Percentiles rank a stretch among this genome's conserved stretches.
Conservation (phyloP, 2,329 filamentous ascomycete species). For the Truncatella angustata region DNA sequence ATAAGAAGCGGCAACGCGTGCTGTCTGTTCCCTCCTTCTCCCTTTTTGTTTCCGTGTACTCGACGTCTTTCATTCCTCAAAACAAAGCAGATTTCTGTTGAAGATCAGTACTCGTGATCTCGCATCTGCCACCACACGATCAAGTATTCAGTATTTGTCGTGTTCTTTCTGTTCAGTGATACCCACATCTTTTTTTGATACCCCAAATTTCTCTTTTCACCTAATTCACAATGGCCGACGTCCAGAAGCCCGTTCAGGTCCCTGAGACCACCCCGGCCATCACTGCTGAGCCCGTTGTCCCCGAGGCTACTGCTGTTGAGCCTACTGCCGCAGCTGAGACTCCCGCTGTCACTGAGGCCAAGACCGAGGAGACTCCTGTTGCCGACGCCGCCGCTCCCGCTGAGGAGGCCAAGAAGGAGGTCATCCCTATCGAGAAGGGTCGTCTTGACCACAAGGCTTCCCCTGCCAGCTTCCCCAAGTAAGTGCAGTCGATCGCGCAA, state of each 20-base stretch:
- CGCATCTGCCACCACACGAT: slow-evolving; percentile 5
- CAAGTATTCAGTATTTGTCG: slow-evolving; percentile 10
- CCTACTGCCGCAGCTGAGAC: slow-evolving; percentile 18
- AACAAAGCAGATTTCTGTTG: slow-evolving; percentile 22
- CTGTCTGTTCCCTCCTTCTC: slow-evolving; percentile 18
- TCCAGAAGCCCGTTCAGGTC: slow-evolving; percentile 67
- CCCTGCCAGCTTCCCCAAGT: slow-evolving; percentile 82
- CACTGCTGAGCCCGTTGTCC: slow-evolving; percentile 33
- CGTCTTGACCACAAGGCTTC: slow-evolving; percentile 86
- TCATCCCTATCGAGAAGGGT: slow-evolving; percentile 77
- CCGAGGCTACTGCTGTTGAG: slow-evolving; percentile 23
- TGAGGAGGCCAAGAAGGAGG: slow-evolving; percentile 46
- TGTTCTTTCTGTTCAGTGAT: slow-evolving; percentile 48
- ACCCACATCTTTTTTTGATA: slow-evolving; percentile 41
- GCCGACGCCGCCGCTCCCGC: slow-evolving; percentile 37
- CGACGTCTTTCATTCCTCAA: slow-evolving; percentile 13
- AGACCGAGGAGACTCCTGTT: slow-evolving; percentile 40
- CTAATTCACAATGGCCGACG: slow-evolving; percentile 66
- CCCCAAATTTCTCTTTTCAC: slow-evolving; percentile 31
- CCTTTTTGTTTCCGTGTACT: slow-evolving; percentile 25
- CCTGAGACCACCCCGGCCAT: slow-evolving; percentile 45
- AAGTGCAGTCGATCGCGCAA: slow-evolving; percentile 41
- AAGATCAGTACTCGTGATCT: no score
- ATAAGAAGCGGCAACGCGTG: slow-evolving; percentile 28
- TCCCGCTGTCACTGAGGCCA: slow-evolving; percentile 36